Evolutionary conservation across 805 yeast species (phyloP).

Genomic region (Suhomyces sp.): DNA sequence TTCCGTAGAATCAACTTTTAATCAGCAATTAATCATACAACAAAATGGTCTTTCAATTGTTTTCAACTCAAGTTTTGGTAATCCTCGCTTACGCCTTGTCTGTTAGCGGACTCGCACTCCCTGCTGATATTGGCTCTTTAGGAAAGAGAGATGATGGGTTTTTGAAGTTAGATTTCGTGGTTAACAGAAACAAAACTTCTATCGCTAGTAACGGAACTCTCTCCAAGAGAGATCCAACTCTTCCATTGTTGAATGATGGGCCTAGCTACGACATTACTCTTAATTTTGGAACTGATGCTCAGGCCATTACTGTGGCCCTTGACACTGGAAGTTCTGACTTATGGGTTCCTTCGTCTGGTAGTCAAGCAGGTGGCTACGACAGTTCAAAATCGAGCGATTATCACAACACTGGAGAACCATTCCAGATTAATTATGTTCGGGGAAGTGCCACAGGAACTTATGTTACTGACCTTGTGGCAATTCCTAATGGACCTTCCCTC

Average conservation of each 20-base stretch:
- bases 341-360: constrained; percentile 6
- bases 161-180: background rate
- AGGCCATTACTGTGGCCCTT: background rate
- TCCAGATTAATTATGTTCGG: constrained; percentile 1
- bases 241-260: background rate
- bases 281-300: constrained; percentile 3
- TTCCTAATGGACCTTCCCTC: constrained; percentile 4
- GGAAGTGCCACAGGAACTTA: constrained; percentile 6
- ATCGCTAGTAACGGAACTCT: background rate
- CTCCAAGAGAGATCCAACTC: background rate
- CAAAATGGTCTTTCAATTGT: background rate
- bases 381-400: constrained; percentile 2
- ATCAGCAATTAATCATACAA: background rate
- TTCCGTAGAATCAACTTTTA: background rate
- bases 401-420: background rate
- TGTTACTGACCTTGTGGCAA: constrained; percentile 6
- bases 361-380: constrained; percentile 2
- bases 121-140: background rate
- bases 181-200: background rate
- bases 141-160: background rate
- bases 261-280: constrained; percentile 3
- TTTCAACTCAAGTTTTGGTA: background rate
- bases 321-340: constrained; percentile 11
- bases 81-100: background rate
- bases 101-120: background rate